Conservation (phyloP, 2,329 filamentous ascomycete genomes). For the Proliferodiscus dingleyae region DNA sequence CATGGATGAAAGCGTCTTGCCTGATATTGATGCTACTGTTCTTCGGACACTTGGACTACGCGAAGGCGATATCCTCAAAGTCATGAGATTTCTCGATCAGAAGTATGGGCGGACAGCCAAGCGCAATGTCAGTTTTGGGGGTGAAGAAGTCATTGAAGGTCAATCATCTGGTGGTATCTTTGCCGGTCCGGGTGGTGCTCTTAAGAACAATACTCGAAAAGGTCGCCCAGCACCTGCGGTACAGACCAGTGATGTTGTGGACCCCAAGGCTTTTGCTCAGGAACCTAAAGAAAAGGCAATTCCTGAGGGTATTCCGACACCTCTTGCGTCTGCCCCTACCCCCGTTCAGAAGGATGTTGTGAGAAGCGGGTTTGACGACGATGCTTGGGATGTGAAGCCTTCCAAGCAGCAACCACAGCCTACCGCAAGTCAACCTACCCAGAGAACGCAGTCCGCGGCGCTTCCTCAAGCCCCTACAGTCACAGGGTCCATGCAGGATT, state of each 20-base stretch:
- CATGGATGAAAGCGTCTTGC: conserved; percentile 90
- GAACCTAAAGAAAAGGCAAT: conserved; percentile 39
- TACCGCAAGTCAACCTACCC: conserved; percentile 33
- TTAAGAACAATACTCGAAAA: conserved; percentile 93
- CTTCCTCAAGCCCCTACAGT: conserved; percentile 43
- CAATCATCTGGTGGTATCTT: conserved; percentile 68
- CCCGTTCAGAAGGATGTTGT: conserved; percentile 45
- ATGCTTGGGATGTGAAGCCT: conserved; percentile 95
- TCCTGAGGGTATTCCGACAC: conserved; percentile 42
- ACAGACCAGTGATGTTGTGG: conserved; percentile 78
- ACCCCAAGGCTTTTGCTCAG: conserved; percentile 77
- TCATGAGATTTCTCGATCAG: conserved; percentile 82
- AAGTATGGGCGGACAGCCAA: conserved; percentile 65
- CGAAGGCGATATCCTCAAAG: conserved; percentile 92
- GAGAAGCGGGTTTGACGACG: conserved; percentile 77
- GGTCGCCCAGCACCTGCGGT: conserved; percentile 82
- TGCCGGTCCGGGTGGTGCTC: conserved; percentile 82
- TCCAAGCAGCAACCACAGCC: conserved; percentile 49
- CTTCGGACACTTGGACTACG: conserved; percentile 87
- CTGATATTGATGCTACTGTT: conserved; percentile 79
- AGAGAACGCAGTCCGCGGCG: conserved; percentile 37
- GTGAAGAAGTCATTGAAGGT: conserved; percentile 51
- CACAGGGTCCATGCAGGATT: conserved; percentile 65
- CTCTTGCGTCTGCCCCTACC: conserved; percentile 36
- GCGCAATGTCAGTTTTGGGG: conserved; percentile 48